Base-by-base conservation (phyloP, 2,329 filamentous ascomycete genomes). In the Lachnellula arida region DNA sequence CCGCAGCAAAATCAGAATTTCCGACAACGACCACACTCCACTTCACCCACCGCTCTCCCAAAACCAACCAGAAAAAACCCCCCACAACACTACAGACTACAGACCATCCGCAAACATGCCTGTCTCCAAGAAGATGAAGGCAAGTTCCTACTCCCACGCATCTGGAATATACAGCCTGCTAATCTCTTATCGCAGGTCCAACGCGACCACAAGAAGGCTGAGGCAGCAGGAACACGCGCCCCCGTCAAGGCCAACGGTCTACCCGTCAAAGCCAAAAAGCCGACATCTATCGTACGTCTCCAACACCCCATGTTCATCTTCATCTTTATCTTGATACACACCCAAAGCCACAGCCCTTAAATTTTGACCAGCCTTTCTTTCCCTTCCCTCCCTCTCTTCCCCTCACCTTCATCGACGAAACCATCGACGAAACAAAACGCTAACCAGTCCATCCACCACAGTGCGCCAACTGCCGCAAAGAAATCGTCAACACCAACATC, bases 161-260 rank as follows among this genome's bases (percentile, higher is more conserved):
- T 12, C 14, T 32, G 8, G 37, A 44, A 15, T 5, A 6, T 37
- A 35, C 17, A 34, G 25, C 42, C 12, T 23, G 35, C 42, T 43
- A 32, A 22, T n/a, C 7, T 22, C 52, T 17, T 28, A 51, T 23
- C 37, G 46, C 65, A 81, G 74, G 72, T 79, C 63, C 71, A 75
- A 63, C 77, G 77, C 67, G 79, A 82, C 70, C 79, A 82, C 71
- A 78, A 81, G 66, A 78, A 76, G 60, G 79, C 76, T 43, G 79
- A 82, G 4, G 75, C 75, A 28, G 79, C 77, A 32, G 79, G 79
- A 57, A 82, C 79, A 53, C 75, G 79, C 49, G 72, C 75, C 35
- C 73, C 78, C 0, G 78, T 81, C 58, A 80, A 81, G 70, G 68
- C 78, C 17, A 81, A 82, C 61, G 79, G 79, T 28, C 73, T 79